Evolutionary conservation across 306 rosid species (phyloP).

Genomic region (Cyamopsis tetragonoloba): DNA sequence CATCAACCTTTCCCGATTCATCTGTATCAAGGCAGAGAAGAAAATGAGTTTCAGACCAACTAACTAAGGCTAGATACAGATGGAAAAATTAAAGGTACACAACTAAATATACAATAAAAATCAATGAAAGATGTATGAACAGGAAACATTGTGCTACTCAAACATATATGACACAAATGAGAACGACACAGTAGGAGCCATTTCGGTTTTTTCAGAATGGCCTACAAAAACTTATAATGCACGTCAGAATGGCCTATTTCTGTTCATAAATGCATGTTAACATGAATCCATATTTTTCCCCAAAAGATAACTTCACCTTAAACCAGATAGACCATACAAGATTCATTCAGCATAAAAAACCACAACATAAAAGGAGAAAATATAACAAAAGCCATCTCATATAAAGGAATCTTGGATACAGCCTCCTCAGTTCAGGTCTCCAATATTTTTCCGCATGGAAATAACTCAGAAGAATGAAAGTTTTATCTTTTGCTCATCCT

Average conservation of each 20-base stretch:
- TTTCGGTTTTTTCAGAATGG: background rate
- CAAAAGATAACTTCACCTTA: background rate
- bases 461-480: conserved; percentile 60
- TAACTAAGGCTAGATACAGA: background rate
- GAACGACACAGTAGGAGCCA: background rate
- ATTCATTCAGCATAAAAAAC: background rate
- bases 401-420: background rate
- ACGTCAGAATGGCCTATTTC: too few species aligned
- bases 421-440: conserved; percentile 97
- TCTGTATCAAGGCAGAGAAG: conserved; percentile 33
- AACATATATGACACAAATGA: background rate
- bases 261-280: background rate
- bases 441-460: conserved; percentile 51
- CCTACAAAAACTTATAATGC: background rate
- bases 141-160: background rate
- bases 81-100: background rate
- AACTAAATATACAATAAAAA: too few species aligned
- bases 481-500: conserved; percentile 42
- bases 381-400: background rate
- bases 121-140: background rate
- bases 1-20: conserved; percentile 75
- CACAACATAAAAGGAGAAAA: background rate
- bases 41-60: background rate
- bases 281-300: background rate
- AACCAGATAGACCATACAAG: background rate